Base-by-base conservation (phyloP, 306 rosid genomes). In the Gastrolobium villosum region DNA sequence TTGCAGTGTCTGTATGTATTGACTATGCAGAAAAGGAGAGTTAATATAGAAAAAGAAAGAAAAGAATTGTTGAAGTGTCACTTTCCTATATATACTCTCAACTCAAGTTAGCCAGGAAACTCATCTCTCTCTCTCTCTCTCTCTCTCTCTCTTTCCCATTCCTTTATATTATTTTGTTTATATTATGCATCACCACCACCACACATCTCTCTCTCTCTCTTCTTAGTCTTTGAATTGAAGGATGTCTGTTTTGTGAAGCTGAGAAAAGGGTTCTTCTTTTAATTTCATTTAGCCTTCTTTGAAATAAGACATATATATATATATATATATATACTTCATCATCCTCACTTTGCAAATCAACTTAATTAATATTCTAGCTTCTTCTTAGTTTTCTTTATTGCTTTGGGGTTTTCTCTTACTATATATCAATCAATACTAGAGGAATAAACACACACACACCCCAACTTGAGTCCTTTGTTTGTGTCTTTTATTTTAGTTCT, bases 81-180 rank as follows among this genome's bases (percentile, higher is more conserved):
- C 87, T 92, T 90, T 92, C 92, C 84, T 84, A 92, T 82, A 90
- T 90, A 92, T 92, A 87, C 94, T 88, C 91, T 81, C 79, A 66
- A 74, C 84, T 87, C 92, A 76, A 78, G 76, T 82, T 84, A 82
- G 77, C 71, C 54, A 81, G 6, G 4, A 59, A 65, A 11, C 80
- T 70, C 80, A 78, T 73, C 82, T 48, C 55, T 79, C 88, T 63
- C 76, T 54, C n/a, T n/a, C 73, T 75, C n/a, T n/a, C n/a, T n/a
- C n/a, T n/a, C 81, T 76, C 85, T 49, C 36, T 26, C 50, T 68
- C 77, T 57, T 9, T 64, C 67, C 70, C 75, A 70, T 69, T 75
- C 75, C 77, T 65, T 75, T 78, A 64, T 39, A 13, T 30, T 56
- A 52, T 52, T 81, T 72, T 66, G 49, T 75, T 70, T 74, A 74